Evolutionary conservation across 2,329 filamentous ascomycete genomes (phyloP).

Genomic region (Leptodontidium sp.): DNA sequence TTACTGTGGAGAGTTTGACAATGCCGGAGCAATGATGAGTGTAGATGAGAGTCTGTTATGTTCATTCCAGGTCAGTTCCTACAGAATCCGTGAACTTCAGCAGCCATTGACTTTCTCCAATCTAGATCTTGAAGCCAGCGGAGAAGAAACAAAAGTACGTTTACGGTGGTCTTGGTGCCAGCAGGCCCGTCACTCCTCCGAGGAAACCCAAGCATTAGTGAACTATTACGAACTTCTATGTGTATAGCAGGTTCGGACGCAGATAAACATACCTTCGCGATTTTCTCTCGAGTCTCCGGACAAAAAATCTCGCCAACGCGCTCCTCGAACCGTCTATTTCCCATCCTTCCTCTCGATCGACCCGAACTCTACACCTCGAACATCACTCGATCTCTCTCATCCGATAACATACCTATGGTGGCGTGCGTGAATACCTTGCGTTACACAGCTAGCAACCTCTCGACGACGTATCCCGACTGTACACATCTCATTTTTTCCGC

Average conservation of each 20-base stretch:
- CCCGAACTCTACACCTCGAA: slow-evolving; percentile 35
- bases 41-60: slow-evolving; percentile 98
- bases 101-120: slow-evolving; percentile 35
- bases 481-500: slow-evolving; percentile 39
- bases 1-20: slow-evolving; percentile 99
- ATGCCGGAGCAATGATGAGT: slow-evolving; percentile 99
- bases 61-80: slow-evolving; percentile 86
- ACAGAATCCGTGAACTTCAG: slow-evolving; percentile 9
- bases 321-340: slow-evolving; percentile 34
- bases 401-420: slow-evolving; percentile 45
- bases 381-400: slow-evolving; percentile 38
- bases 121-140: slow-evolving; percentile 95
- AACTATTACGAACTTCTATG: slow-evolving; percentile 73
- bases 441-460: slow-evolving; percentile 32
- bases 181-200: slow-evolving; percentile 74
- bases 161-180: slow-evolving; percentile 74
- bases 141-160: slow-evolving; percentile 99
- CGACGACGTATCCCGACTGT: slow-evolving; percentile 36
- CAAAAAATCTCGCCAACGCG: slow-evolving; percentile 40
- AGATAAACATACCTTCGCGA: slow-evolving; percentile 67
- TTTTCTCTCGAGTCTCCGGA: slow-evolving; percentile 41
- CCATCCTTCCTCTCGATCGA: slow-evolving; percentile 35
- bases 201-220: slow-evolving; percentile 72
- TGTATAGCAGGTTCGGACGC: slow-evolving; percentile 91
- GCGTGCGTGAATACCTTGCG: slow-evolving; percentile 35